phyloP scores from a whole-genome alignment of 441 rosid species.

The Metrosideros polymorpha region DNA sequence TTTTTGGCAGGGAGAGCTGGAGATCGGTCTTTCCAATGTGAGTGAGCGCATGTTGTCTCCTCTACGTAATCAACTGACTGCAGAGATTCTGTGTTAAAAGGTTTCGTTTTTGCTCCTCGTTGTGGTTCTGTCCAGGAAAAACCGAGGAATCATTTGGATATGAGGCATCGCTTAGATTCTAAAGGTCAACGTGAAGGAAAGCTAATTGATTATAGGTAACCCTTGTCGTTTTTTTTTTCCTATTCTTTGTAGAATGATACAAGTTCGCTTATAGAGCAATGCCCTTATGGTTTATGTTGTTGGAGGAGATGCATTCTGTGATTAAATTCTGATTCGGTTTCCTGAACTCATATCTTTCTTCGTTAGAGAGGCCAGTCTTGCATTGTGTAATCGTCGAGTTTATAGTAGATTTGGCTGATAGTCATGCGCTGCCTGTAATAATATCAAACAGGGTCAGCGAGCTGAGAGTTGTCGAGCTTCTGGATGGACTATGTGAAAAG shows the following conservation, averaged over 20 bases:
- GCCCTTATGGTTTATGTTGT: not conserved
- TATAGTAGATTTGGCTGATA: not conserved
- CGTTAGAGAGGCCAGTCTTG: not conserved
- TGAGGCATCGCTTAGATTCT: slow-evolving; percentile 86
- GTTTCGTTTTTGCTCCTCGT: not conserved
- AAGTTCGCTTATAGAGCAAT: not conserved
- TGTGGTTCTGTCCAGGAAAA: slow-evolving; percentile 42
- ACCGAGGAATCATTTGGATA: slow-evolving; percentile 90
- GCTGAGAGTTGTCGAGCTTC: slow-evolving; percentile 80
- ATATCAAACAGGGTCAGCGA: slow-evolving; percentile 59
- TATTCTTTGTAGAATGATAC: not conserved
- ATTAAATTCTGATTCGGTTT: not conserved
- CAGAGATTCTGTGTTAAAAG: not conserved
- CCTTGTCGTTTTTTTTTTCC: not conserved
- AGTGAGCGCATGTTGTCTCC: not conserved
- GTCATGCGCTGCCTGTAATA: not conserved
- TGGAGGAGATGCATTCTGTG: not conserved
- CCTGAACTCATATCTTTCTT: not conserved
- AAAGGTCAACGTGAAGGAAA: slow-evolving; percentile 91
- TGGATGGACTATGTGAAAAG: slow-evolving; percentile 86
- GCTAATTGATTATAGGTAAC: slow-evolving; percentile 82
- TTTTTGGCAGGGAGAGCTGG: slow-evolving; percentile 65
- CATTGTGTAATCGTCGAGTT: not conserved
- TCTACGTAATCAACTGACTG: not conserved
- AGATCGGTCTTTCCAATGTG: slow-evolving; percentile 69